phyloP scores from a whole-genome alignment of 768 basidiomycete species.

The Leccinellum rugosiceps region DNA sequence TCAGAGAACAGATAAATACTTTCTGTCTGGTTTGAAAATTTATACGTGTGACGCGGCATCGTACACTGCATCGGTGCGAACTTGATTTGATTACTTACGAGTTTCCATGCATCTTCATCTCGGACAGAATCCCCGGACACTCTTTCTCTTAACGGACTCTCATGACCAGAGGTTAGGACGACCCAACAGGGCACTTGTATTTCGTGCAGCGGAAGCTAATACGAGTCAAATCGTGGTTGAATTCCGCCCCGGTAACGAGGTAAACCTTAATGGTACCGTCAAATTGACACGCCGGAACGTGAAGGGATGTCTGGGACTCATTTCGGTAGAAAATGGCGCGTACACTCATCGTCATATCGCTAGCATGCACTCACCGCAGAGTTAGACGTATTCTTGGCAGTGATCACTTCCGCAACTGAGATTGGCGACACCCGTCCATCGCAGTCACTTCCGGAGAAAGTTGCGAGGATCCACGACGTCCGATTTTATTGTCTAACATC shows the following conservation, averaged over 20 bases:
- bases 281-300: conserved; percentile 68
- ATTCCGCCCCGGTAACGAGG: conserved; percentile 69
- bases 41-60: too few species aligned
- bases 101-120: conserved; percentile 76
- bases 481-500: conserved; percentile 87
- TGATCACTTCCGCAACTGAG: conserved; percentile 74
- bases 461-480: conserved; percentile 84
- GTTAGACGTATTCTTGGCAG: conserved; percentile 80
- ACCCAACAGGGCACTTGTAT: conserved; percentile 64
- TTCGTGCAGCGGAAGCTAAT: conserved; percentile 55
- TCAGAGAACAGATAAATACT: too few species aligned
- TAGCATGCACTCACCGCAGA: conserved; percentile 3
- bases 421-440: conserved; percentile 69
- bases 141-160: conserved; percentile 70
- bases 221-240: conserved; percentile 78
- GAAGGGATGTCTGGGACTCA: conserved; percentile 83
- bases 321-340: conserved; percentile 68
- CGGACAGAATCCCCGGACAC: conserved; percentile 59
- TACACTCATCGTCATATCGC: conserved; percentile 1
- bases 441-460: conserved; percentile 54
- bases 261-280: conserved; percentile 63
- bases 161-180: conserved; percentile 62
- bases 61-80: neutral
- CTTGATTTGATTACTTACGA: neutral
- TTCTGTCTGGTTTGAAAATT: too few species aligned